These are phyloP conservation scores for Cladophialophora carrionii DNA, from an alignment of 2,329 filamentous ascomycete species.

Conservation along the genomic window DNA sequence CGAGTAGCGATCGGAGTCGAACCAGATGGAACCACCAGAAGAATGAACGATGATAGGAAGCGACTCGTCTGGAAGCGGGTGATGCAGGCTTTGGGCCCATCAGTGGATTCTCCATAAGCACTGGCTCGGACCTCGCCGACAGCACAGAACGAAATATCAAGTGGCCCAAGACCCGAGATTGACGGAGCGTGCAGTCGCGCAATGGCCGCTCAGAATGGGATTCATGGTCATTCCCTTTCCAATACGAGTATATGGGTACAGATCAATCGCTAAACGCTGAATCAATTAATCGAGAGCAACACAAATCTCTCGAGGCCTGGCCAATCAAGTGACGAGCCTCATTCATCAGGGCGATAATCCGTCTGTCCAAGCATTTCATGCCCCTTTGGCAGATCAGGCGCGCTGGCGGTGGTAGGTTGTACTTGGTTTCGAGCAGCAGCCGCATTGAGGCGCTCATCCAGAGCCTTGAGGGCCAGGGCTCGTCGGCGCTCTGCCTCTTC, in stretches of 20 bases:
- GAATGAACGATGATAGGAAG: not conserved
- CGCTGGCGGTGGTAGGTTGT: constrained; percentile 41
- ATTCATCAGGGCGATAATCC: constrained; percentile 50
- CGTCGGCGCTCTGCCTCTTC: constrained; percentile 90
- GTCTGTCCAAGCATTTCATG: constrained; percentile 44
- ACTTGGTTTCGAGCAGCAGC: constrained; percentile 63
- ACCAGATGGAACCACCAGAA: not conserved
- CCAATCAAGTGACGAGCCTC: constrained; percentile 14
- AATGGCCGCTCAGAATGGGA: not conserved
- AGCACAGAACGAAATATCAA: not conserved
- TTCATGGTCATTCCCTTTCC: not conserved
- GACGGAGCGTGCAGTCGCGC: not conserved
- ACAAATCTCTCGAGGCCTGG: not conserved
- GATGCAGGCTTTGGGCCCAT: not conserved
- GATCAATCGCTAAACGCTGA: constrained; percentile 4
- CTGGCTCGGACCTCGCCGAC: constrained; percentile 13
- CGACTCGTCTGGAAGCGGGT: not conserved
- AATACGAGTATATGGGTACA: constrained; percentile 3
- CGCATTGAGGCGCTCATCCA: constrained; percentile 90
- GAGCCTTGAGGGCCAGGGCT: constrained; percentile 83
- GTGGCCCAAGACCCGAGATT: constrained; percentile 8
- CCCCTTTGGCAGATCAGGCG: constrained; percentile 39
- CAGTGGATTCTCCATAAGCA: not conserved
- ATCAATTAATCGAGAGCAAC: not conserved
- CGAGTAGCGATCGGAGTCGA: not conserved